Evolutionary conservation across 139 green algal genomes (phyloP).

Genomic region (Micractinium sp.): DNA sequence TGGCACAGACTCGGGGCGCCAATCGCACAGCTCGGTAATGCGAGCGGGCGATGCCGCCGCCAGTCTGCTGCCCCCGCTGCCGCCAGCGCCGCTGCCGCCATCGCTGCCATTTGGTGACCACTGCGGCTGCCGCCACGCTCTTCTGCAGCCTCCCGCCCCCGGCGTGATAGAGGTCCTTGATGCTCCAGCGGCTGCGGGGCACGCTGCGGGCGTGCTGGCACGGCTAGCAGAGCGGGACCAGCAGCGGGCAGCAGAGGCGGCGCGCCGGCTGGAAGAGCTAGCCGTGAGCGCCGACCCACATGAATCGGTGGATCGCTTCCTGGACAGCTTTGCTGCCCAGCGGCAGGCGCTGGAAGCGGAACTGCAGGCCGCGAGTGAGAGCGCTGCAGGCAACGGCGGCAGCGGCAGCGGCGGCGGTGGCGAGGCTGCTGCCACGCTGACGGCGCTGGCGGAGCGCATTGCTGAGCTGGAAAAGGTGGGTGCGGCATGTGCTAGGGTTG

Average conservation of each 20-base stretch:
- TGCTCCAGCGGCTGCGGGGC: not conserved
- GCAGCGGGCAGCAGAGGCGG: not conserved
- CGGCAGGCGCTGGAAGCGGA: not conserved
- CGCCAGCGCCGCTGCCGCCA: not conserved
- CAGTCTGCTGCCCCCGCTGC: not conserved
- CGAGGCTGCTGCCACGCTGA: not conserved
- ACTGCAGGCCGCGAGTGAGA: not conserved
- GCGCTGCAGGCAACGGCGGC: not conserved
- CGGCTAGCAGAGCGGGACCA: constrained; percentile 27
- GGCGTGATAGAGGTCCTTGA: constrained; percentile 22
- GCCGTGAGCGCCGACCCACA: not conserved
- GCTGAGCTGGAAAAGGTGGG: constrained; percentile 22
- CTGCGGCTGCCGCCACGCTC: not conserved
- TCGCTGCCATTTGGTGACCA: not conserved
- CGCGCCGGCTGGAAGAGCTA: constrained; percentile 4
- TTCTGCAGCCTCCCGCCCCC: not conserved
- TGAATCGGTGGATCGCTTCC: constrained; percentile 35
- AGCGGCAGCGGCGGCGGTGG: not conserved
- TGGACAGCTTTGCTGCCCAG: constrained; percentile 16
- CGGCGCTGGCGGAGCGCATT: not conserved
- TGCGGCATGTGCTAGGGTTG: not conserved
- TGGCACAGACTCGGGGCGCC: too few relatives aligned
- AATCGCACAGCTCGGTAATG: too few relatives aligned
- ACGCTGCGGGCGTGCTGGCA: constrained; percentile 20
- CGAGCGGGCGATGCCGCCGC: too few relatives aligned